These are phyloP conservation scores for Penicillium ochrochloron DNA, from an alignment of 495 filamentous ascomycete species.

Conservation along the genomic window DNA sequence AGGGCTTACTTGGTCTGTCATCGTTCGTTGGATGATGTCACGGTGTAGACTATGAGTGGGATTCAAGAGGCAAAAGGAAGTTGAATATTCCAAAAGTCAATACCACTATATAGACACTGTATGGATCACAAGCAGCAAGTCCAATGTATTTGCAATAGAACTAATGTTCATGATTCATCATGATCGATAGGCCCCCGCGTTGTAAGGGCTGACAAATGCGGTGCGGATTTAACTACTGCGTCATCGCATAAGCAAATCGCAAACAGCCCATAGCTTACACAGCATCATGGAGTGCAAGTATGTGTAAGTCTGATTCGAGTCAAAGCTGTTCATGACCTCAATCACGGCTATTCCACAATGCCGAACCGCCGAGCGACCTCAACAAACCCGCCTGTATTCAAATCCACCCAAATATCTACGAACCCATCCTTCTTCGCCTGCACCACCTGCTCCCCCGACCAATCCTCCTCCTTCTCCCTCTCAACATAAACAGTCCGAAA, in stretches of 20 bases:
- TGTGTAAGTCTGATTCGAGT: not conserved
- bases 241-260: constrained; percentile 14
- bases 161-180: too few relatives aligned
- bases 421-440: constrained; percentile 59
- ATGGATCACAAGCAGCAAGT: not conserved
- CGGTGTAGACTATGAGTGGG: not conserved
- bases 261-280: not conserved
- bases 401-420: constrained; percentile 49
- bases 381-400: constrained; percentile 34
- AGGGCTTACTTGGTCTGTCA: constrained; percentile 16
- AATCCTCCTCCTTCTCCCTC: constrained; percentile 66
- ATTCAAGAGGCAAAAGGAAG: too few relatives aligned
- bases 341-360: constrained; percentile 20
- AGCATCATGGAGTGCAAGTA: not conserved
- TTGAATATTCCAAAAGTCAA: too few relatives aligned
- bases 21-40: not conserved
- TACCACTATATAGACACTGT: too few relatives aligned
- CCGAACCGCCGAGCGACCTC: constrained; percentile 43
- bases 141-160: not conserved
- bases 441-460: constrained; percentile 53
- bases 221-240: constrained; percentile 6
- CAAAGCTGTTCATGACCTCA: not conserved
- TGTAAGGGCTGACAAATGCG: constrained; percentile 20
- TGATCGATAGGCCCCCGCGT: not conserved
- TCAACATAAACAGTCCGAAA: constrained; percentile 79